Percentiles rank a stretch among this genome's conserved stretches.
phyloP scores from a whole-genome alignment of 2,329 filamentous ascomycete species.

The Alternaria consortialis region DNA sequence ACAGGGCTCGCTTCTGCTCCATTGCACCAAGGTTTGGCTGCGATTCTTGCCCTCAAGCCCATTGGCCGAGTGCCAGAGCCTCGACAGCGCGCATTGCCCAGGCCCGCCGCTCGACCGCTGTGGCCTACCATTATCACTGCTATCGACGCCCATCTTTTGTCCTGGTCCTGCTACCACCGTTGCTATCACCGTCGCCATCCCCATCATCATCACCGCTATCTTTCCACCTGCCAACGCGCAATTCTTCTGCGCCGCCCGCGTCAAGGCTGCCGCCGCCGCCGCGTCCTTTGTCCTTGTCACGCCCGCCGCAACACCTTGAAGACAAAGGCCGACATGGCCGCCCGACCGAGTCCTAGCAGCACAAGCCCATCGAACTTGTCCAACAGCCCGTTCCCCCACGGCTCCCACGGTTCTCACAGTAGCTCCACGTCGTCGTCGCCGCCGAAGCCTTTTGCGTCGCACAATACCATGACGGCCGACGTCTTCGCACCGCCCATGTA shows the following conservation, averaged over 20 bases:
- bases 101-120: slow-evolving; percentile 30
- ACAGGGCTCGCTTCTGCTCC: background rate
- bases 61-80: slow-evolving; percentile 22
- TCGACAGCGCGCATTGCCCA: slow-evolving; percentile 29
- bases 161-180: slow-evolving; percentile 22
- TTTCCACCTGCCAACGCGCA: background rate
- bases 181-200: slow-evolving; percentile 10
- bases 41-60: slow-evolving; percentile 25
- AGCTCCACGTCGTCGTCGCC: slow-evolving; percentile 53
- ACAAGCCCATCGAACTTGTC: slow-evolving; percentile 53
- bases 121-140: slow-evolving; percentile 37
- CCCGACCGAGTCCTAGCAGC: slow-evolving; percentile 54
- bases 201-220: background rate
- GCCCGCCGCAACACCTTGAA: slow-evolving; percentile 35
- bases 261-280: slow-evolving; percentile 4
- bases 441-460: slow-evolving; percentile 45
- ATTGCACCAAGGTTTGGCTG: slow-evolving; percentile 5
- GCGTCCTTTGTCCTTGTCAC: slow-evolving; percentile 45
- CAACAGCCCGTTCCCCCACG: slow-evolving; percentile 52
- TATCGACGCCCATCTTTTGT: slow-evolving; percentile 34
- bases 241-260: slow-evolving; percentile 2
- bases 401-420: slow-evolving; percentile 52
- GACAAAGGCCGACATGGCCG: slow-evolving; percentile 52
- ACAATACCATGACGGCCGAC: slow-evolving; percentile 53
- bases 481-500: slow-evolving; percentile 54